A percentile compares a stretch with the other conserved stretches of the same genome.
Conservation (phyloP, 371 early-diverging fungal genomes). For the Sporodiniella umbellata region DNA sequence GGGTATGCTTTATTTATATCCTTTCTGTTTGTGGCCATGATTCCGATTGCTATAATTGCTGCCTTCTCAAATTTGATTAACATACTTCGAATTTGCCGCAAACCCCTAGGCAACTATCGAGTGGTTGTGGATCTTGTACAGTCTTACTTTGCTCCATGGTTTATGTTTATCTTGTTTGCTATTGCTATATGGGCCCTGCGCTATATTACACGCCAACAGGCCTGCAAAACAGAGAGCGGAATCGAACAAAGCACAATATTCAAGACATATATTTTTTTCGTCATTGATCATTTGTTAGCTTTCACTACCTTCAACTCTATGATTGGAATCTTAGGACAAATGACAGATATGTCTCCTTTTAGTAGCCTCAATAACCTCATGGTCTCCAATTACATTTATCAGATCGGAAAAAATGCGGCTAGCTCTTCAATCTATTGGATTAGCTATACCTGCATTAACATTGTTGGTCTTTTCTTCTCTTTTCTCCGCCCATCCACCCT, state of each 20-base stretch:
- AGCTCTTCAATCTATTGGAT: slow-evolving; percentile 65
- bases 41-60: slow-evolving; percentile 59
- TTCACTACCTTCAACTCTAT: slow-evolving; percentile 56
- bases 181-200: slow-evolving; percentile 61
- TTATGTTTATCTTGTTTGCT: slow-evolving; percentile 61
- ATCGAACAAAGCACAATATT: slow-evolving; percentile 61
- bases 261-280: slow-evolving; percentile 72
- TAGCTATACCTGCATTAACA: slow-evolving; percentile 61
- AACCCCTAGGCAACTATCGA: slow-evolving; percentile 41
- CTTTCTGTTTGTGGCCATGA: slow-evolving; percentile 57
- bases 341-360: slow-evolving; percentile 23
- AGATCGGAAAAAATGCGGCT: slow-evolving; percentile 39
- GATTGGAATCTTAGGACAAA: slow-evolving; percentile 44
- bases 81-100: slow-evolving; percentile 48
- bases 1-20: slow-evolving; percentile 53
- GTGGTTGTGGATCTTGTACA: slow-evolving; percentile 57
- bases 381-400: slow-evolving; percentile 20
- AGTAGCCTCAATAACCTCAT: background rate
- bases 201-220: slow-evolving; percentile 64
- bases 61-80: slow-evolving; percentile 55
- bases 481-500: slow-evolving; percentile 45
- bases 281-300: slow-evolving; percentile 59
- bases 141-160: slow-evolving; percentile 64
- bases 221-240: slow-evolving; percentile 60
- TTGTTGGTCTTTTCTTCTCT: slow-evolving; percentile 45